Base-by-base conservation (phyloP, 2,329 filamentous ascomycete genomes). In the Hymenoscyphus albidus region DNA sequence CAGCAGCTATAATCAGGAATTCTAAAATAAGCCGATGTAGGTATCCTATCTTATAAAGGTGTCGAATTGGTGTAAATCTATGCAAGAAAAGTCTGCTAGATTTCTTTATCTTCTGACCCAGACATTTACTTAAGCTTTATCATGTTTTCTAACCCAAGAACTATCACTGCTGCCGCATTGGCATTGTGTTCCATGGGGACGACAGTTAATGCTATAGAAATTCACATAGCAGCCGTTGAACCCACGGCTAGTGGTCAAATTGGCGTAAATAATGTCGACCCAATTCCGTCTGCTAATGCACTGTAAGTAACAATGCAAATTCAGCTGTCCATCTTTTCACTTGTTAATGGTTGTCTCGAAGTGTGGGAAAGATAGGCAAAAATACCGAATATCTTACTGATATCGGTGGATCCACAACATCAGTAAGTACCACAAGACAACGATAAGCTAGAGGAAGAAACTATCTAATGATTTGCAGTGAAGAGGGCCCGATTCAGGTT, bases 341-440 rank as follows among this genome's bases (percentile, higher is more conserved):
- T 3, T 56, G 2, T 22, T 56, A 16, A 56, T 32, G 18, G 18
- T 56, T 32, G 3, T 56, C 31, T 9, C 54, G 32, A 56, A 27
- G 54, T 56, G 31, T 56, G 22, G 54, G 54, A 4, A 56, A 56
- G 14, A 56, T 32, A n/a, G 22, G 54, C 54, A 56, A 56, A 32
- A 56, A 56, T 56, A 56, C 22, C 22, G 54, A 56, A 56, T 56
- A 31, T 22, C 54, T 56, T 35, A 56, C 54, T 56, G 6, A 56
- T 14, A 18, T 56, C 22, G 18, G 54, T 22, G 27, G 27, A 27
- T 31, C 22, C 18, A n/a, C 54, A 56, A 56, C 22, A 32, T 31
- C 54, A 10, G 22, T 56, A 56, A 32, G 54, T n/a, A 55, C 18
- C 22, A 31, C 5, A 56, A 31, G 5, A 32, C 27, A 27, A 3